A percentile compares a stretch with the other conserved stretches of the same genome.
phyloP scores from a whole-genome alignment of 2,329 filamentous ascomycete species.

The Alternaria novae-zelandiae region DNA sequence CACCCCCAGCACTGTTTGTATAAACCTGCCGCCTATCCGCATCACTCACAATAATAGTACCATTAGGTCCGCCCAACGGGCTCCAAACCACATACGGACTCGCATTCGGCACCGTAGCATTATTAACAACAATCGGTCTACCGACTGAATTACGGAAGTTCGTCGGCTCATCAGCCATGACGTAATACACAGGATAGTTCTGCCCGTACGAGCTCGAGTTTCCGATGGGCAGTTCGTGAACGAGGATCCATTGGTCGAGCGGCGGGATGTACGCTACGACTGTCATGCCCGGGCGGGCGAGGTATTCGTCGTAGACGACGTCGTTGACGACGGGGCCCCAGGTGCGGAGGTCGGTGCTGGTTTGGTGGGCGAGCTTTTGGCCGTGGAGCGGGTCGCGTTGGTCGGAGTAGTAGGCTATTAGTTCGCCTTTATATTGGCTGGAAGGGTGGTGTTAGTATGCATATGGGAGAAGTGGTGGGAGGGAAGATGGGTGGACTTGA shows the following conservation, averaged over 20 bases:
- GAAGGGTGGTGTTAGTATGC: no score
- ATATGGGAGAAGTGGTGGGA: no score
- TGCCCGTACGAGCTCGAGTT: constrained; percentile 19
- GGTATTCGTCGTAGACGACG: constrained; percentile 25
- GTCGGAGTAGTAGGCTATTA: constrained; percentile 34
- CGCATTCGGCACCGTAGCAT: constrained; percentile 24
- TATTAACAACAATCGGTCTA: constrained; percentile 24
- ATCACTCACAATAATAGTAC: constrained; percentile 28
- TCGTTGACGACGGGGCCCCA: constrained; percentile 32
- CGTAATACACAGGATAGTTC: constrained; percentile 32
- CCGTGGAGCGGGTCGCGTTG: constrained; percentile 32
- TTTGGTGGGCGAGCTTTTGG: constrained; percentile 34
- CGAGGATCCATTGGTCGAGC: constrained; percentile 30
- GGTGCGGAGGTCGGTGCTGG: constrained; percentile 18
- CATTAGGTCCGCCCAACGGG: constrained; percentile 28
- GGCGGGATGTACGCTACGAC: constrained; percentile 26
- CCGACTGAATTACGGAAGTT: constrained; percentile 21
- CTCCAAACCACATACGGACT: constrained; percentile 30
- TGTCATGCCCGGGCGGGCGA: constrained; percentile 31
- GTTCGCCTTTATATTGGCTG: constrained; percentile 24
- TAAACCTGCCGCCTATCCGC: constrained; percentile 24
- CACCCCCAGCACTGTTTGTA: constrained; percentile 24
- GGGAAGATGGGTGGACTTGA: background rate
- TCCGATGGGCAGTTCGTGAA: constrained; percentile 27
- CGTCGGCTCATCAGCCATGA: constrained; percentile 24